Base-by-base conservation (phyloP, 345 rosid genomes). In the Schrenkiella parvula region DNA sequence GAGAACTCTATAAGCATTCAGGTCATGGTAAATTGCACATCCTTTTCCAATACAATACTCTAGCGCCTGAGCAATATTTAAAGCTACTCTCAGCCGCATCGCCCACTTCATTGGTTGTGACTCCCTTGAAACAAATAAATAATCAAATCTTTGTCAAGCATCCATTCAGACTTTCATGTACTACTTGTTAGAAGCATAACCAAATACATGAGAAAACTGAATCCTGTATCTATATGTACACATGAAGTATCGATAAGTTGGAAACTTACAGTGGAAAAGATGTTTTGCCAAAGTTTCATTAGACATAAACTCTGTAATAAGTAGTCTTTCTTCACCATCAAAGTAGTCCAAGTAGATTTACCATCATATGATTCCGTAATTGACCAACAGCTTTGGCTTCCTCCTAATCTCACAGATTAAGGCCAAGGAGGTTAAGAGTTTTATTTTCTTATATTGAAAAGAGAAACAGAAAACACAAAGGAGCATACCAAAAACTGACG, bases 91-190 rank as follows among this genome's bases (percentile, higher is more conserved):
- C 68, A 89, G 70, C 26, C 98, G 75, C 95, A 92, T 92, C 4
- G 88, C 89, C 98, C 96, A 92, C 77, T 88, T 88, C 93, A 92
- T 89, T 37, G 98, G 96, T 54, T 88, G 88, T n/a, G 85, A 44
- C 72, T 92, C 98, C 98, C 98, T 96, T 92, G 79, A 77, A 47
- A 61, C 64, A 39, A 26, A 35, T 3, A 29, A 22, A 8, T 3
- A 54, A 64, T 37, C 3, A 10, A 0, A 1, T 14, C 1, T 5
- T 46, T 19, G 42, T 21, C 25, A 53, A 53, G 9, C 51, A 37
- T 37, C 4, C 26, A 52, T 15, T 51, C 10, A 21, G 13, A 21
- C 57, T 47, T 13, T 43, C 34, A 60, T 8, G 34, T 23, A 62
- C 26, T 4, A 28, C 0, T 14, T 22, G 14, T 56, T 32, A 12